Base-by-base conservation (phyloP, 1,139 yeast genomes). In the Lizanozyma gosingica region DNA sequence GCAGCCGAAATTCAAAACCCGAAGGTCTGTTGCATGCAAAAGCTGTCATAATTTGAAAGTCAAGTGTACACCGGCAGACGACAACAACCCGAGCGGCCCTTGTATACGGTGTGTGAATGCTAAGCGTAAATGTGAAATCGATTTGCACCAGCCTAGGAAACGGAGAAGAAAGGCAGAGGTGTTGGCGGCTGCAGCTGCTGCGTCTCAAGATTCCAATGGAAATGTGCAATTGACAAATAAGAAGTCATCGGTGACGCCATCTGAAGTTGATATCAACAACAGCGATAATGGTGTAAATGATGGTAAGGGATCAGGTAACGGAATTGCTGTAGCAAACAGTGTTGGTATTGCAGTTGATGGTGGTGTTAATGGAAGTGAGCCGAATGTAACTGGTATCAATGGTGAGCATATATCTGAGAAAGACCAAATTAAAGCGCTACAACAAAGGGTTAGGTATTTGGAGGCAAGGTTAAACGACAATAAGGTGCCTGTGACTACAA, bases 31-130 rank as follows among this genome's bases (percentile, higher is more conserved):
- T 35, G 95, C 95, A 1, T 87, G 96, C 57, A 81, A 80, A 42
- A 73, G 81, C 41, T 87, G 96, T 56, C 94, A 87, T 52, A 58
- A 83, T 1, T 67, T 86, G 39, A 87, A 87, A 53, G 95, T 86
- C 33, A 80, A 82, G 48, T 87, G 96, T 57, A 78, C 83, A 11
- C 94, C 94, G 1, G 67, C 82, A 1, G 83, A 83, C 54, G 67
- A 73, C 0, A 49, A 61, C 14, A 70, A 76, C 45, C 82, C 81
- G 3, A 56, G 67, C 2, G 75, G 79, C n/a, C 78, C 92, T 0
- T 88, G 97, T 59, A 62, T 73, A 6, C 68, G 96, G 39, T 88
- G 97, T 56, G 48, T 74, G 32, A 84, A 79, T 54, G 70, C 83
- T 18, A 70, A 73, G 36, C 67, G 80, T 43, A 61, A 59, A 33